phyloP scores from a whole-genome alignment of 768 basidiomycete species.

The Pleurotus giganteus region DNA sequence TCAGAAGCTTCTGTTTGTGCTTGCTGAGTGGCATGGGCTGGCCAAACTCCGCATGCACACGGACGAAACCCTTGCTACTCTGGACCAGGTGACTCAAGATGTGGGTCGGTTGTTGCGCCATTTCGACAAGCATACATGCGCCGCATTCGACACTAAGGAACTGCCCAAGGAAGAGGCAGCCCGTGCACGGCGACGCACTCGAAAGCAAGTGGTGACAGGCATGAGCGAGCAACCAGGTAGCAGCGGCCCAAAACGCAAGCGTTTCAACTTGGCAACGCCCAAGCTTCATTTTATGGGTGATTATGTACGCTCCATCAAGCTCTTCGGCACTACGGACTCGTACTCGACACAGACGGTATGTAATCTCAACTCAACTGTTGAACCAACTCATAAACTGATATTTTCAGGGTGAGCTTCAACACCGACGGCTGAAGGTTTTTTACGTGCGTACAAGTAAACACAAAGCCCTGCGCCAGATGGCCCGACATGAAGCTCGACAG shows the following conservation, averaged over 20 bases:
- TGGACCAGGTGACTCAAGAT: constrained; percentile 22
- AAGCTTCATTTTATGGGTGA: not conserved
- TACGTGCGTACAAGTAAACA: constrained; percentile 31
- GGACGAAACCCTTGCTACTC: constrained; percentile 18
- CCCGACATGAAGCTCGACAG: too few relatives aligned
- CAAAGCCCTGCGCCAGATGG: constrained; percentile 6
- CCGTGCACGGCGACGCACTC: constrained; percentile 17
- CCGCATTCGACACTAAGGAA: not conserved
- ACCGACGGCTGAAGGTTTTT: constrained; percentile 28
- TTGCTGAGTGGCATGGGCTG: constrained; percentile 31
- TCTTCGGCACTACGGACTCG: too few relatives aligned
- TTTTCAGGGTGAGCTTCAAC: constrained; percentile 34
- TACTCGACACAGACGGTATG: not conserved
- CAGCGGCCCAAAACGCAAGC: not conserved
- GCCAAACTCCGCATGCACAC: constrained; percentile 33
- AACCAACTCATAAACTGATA: not conserved
- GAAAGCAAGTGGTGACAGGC: too few relatives aligned
- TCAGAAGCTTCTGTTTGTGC: constrained; percentile 22
- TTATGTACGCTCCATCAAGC: not conserved
- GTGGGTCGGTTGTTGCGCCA: constrained; percentile 27
- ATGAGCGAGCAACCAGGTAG: too few relatives aligned
- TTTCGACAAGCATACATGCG: constrained; percentile 28
- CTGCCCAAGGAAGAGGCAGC: not conserved
- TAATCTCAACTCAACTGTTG: not conserved
- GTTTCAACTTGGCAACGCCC: not conserved